Evolutionary conservation across 2,329 filamentous ascomycete genomes (phyloP), one percentile per base, ranked within the genome.

Genomic region (Dactylellina sp.): DNA sequence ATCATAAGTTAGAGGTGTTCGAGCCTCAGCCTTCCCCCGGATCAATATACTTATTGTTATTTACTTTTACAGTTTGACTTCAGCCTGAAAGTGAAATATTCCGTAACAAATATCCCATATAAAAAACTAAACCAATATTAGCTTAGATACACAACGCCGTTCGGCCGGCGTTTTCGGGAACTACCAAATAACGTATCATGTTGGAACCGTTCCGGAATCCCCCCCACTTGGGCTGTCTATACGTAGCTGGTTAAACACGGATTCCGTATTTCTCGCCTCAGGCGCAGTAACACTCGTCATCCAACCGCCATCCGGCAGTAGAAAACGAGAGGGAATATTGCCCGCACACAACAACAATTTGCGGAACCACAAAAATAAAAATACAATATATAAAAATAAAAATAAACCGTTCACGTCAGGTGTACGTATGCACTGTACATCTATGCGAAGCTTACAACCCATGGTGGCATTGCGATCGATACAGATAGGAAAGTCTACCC

Each of bases 71-170:
- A n/a, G 14, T 25, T 32, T 11, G 49, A 64, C 20, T 64, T 72
- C 68, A 72, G 68, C 52, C 68, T 72, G 68, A 72, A 72, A 72
- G 53, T 60, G 60, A 63, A 72, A 65, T 65, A 53, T 55, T 72
- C 60, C 53, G 59, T 53, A 20, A 60, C 52, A 49, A 14, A 62
- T 56, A 44, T 53, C 12, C 39, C 14, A 22, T 32, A 24, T 37
- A 18, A 44, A 40, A 60, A 71, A 25, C 60, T 65, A 65, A 7
- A 11, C 52, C 53, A 16, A 12, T 49, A 52, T 32, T 22, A 65
- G 68, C 22, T 16, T 71, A 64, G 46, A 50, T 35, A 25, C 9
- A 14, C 14, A 37, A 24, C 28, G 32, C 7, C 28, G 28, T 61
- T 64, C 39, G 46, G 47, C 68, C 46, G 56, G 59, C 32, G 18